These are phyloP conservation scores for Ceratobasidium sp. DNA, from an alignment of 1,284 basidiomycete genomes.

Conservation along the genomic window DNA sequence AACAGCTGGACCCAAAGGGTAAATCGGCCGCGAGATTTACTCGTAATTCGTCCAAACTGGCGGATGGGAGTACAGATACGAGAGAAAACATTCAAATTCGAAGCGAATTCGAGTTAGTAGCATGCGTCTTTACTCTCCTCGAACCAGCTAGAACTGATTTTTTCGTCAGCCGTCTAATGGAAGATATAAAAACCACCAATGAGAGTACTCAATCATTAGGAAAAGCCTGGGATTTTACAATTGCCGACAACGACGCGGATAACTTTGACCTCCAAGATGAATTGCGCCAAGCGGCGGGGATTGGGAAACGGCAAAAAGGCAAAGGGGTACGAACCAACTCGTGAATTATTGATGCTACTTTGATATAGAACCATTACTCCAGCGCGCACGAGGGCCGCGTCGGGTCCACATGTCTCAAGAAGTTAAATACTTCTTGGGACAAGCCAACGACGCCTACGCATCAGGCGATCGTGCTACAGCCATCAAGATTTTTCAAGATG, in stretches of 20 bases:
- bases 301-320: conserved; percentile 68
- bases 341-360: neutral
- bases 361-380: conserved; percentile 5
- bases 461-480: conserved; percentile 78
- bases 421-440: conserved; percentile 84
- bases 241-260: conserved; percentile 69
- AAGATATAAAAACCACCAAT: conserved; percentile 66
- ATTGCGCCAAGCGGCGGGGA: conserved; percentile 75
- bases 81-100: conserved; percentile 48
- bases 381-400: conserved; percentile 60
- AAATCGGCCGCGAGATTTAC: neutral
- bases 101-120: conserved; percentile 62
- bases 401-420: conserved; percentile 82
- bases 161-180: conserved; percentile 69
- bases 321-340: conserved; percentile 59
- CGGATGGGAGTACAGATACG: neutral
- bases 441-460: conserved; percentile 91
- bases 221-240: conserved; percentile 72
- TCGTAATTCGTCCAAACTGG: neutral
- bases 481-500: conserved; percentile 87
- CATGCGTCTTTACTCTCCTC: neutral
- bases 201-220: conserved; percentile 65
- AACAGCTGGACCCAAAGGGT: conserved; percentile 16
- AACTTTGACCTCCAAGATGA: conserved; percentile 79
- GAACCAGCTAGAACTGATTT: conserved; percentile 12